A percentile compares a stretch with the other conserved stretches of the same genome.
These are phyloP conservation scores for Trypanosoma lewisi DNA, from an alignment of 208 protist species.

Conservation along the genomic window DNA sequence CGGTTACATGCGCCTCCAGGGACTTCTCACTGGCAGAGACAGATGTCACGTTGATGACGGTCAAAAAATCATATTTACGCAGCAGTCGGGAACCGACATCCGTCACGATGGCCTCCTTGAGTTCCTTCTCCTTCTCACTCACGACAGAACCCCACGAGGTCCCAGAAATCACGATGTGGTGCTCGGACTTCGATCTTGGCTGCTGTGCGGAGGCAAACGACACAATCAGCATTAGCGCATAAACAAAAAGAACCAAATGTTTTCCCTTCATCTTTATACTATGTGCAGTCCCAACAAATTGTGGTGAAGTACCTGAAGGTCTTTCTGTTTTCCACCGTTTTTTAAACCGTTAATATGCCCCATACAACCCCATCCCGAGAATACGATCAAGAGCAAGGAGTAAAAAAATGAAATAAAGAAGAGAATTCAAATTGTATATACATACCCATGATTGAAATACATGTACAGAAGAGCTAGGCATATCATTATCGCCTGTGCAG, in stretches of 20 bases:
- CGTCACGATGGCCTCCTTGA: slow-evolving; percentile 2
- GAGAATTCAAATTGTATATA: no score
- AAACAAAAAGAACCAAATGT: not conserved
- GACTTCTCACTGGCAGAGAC: not conserved
- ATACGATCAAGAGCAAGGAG: not conserved
- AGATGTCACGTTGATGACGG: slow-evolving; percentile 7
- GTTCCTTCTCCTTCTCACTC: not conserved
- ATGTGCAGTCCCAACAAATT: no score
- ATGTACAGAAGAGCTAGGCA: no score
- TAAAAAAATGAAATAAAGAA: not conserved
- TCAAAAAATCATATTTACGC: slow-evolving; percentile 17
- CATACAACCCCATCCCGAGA: no score
- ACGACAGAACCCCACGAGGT: slow-evolving; percentile 6
- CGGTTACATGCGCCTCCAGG: slow-evolving; percentile 9
- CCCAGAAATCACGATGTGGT: slow-evolving; percentile 13
- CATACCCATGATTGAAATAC: no score
- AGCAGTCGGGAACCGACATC: slow-evolving; percentile 12
- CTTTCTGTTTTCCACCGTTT: no score
- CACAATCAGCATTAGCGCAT: slow-evolving; percentile 3
- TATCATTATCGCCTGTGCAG: no score
- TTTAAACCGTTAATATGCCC: no score
- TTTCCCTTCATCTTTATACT: not conserved
- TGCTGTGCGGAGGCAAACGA: not conserved
- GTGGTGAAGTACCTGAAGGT: not conserved
- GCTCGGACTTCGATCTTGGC: slow-evolving; percentile 2